Evolutionary conservation across 352 stramenopile genomes (phyloP).

Genomic region (Saprolegnia parasitica): DNA sequence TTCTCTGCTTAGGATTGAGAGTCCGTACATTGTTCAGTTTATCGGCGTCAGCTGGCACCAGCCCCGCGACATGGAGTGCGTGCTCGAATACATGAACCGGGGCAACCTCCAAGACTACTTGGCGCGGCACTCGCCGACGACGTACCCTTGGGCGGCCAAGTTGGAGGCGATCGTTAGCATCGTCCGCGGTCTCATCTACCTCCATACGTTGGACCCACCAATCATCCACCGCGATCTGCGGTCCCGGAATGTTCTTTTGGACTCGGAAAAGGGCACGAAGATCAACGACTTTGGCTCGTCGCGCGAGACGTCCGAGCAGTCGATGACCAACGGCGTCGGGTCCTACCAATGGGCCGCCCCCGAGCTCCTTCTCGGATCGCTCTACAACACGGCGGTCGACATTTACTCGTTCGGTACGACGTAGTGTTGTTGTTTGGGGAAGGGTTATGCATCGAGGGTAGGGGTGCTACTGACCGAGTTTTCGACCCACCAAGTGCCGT

Average conservation of each 20-base stretch:
- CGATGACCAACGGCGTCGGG: conserved; percentile 22
- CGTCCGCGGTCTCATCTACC: conserved; percentile 34
- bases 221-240: conserved; percentile 21
- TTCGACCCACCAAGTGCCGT: not conserved
- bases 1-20: too few species aligned
- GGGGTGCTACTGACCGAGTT: not conserved
- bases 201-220: conserved; percentile 31
- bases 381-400: conserved; percentile 14
- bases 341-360: conserved; percentile 22
- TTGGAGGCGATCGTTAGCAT: conserved; percentile 20
- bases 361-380: conserved; percentile 15
- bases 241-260: conserved; percentile 15
- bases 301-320: conserved; percentile 11
- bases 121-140: not conserved
- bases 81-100: conserved; percentile 22
- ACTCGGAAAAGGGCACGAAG: not conserved
- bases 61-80: not conserved
- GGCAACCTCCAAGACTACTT: conserved; percentile 9
- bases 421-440: conserved; percentile 4
- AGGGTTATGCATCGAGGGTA: not conserved
- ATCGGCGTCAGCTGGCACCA: conserved; percentile 14
- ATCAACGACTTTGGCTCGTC: conserved; percentile 15
- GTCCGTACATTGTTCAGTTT: conserved; percentile 2
- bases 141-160: not conserved
- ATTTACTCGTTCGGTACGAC: conserved; percentile 27